Base-by-base conservation (phyloP, 257 asterid species). In the Forsythia suspensa region DNA sequence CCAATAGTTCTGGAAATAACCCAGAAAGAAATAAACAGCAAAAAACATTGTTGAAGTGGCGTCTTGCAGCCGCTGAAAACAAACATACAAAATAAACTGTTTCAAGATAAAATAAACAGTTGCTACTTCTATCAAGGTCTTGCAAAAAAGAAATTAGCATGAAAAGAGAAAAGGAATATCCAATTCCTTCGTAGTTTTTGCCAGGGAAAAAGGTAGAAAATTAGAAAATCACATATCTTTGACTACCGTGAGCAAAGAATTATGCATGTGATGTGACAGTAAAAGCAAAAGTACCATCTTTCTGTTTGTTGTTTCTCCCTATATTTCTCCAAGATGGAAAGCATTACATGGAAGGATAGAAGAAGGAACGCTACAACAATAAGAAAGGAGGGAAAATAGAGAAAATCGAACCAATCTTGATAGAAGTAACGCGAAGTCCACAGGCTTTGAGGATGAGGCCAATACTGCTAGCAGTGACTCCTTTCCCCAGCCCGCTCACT, bases 401-500 rank as follows among this genome's bases (percentile, higher is more conserved):
- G 74, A 67, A 76, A 79, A 73, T 46, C 4, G 40, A 78, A 94
- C 98, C 97, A 83, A 94, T 94, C 85, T 94, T 94, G 79, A 94
- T 92, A 88, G 94, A 87, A 80, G 98, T 94, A 80, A 94, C 90
- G 11, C 98, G 93, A 52, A 92, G 92, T 3, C 98, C 98, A 73
- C 97, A 90, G 76, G 92, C 89, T 84, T 92, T 90, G 77, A 94
- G 98, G 81, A 94, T 83, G 87, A 94, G 97, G 11, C 97, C 98
- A 69, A 94, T 89, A 77, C 98, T 94, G 88, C 98, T 94, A 71
- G 98, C 98, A 16, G 98, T 94, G 61, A 94, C 98, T 43, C 98
- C 98, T 82, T 94, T 94, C 20, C 98, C 98, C n/a, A 94, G 92
- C 21, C 98, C 97, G 78, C 98, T 94, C n/a, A 94, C 97, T 29